Evolutionary conservation across 1,284 basidiomycete species (phyloP), one percentile per base, ranked within the genome.

Genomic region (Moniliophthora roreri): DNA sequence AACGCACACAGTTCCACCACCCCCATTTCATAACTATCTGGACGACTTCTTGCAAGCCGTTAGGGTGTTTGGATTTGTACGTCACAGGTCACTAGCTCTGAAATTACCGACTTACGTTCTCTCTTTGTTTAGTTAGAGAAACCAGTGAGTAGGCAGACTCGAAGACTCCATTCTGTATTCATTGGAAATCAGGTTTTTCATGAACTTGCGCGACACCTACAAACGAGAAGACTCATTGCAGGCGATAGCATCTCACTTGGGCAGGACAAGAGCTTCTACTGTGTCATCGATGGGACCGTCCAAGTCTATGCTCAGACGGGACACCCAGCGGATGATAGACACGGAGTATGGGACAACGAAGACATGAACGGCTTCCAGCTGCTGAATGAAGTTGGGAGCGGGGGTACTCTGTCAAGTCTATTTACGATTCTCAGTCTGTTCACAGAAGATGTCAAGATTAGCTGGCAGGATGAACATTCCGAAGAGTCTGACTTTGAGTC

Each of bases 371-470:
- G 94, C 5, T 97, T 93, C 69, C 93, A 95, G 64, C 76, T 98
- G 4, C 79, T 98, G 42, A 98, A 97, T 64, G 93, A 95, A 73
- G 95, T 98, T 26, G 87, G 91, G 37, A 90, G 87, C n/a, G 95
- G 95, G 4, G 94, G 96, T 9, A 99, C 95, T 0, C 77, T 98
- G 13, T 96, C 94, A 37, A 96, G 93, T 63, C 78, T 98, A 37
- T 98, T 99, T 72, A 98, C 94, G 11, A 99, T 99, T 65, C 80
- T 99, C 50, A 91, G 77, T 54, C 78, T 99, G 45, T 99, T 99
- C 72, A 99, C 97, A 1, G 96, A 99, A 69, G 91, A 98, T 65
- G 89, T 99, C 63, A 90, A 95, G 69, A 84, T 98, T 61, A 89
- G 92, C 55, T 96, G 93, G 91, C 85, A 89, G 66, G 85, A 88